Base-by-base conservation (phyloP, 2,329 filamentous ascomycete genomes). In the Remersonia thermophila region DNA sequence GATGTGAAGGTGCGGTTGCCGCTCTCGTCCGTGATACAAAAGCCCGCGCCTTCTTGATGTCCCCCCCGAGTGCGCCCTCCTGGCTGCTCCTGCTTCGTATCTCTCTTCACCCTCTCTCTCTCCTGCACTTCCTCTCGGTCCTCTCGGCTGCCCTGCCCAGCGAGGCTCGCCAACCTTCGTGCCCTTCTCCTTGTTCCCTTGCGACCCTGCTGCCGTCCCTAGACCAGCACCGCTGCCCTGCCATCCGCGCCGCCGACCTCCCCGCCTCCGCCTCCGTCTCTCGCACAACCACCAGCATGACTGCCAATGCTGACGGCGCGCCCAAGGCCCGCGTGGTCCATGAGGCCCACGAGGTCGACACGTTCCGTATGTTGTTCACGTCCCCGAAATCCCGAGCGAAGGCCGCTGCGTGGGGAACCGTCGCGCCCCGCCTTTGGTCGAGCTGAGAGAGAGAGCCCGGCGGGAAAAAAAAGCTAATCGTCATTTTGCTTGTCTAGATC, bases 261-360 rank as follows among this genome's bases (percentile, higher is more conserved):
- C 15, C 36, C 17, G 5, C 20, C 5, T 23, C 34, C 15, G 34
- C 17, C 13, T 29, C 27, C 16, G 13, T 9, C n/a, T 23, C 25
- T 34, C 39, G 36, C 34, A 14, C 12, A 30, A n/a, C 23, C 33
- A 28, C 36, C 40, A 18, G 34, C 43, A 48, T 43, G 42, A 72
- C 73, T 69, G 62, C 62, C 52, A 60, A n/a, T n/a, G n/a, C n/a
- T n/a, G n/a, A 60, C 51, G 55, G 53, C 44, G 57, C 59, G 39
- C 47, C 57, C 52, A 69, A 65, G 56, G 54, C 50, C 48, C 71
- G 69, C 32, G 77, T 82, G 51, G 80, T 86, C 51, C 67, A 69
- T 43, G 82, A 86, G 67, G 80, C 81, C 53, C 80, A 85, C 59
- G 62, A 77, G 54, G 80, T 85, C 49, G 77, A 83, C 59, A 86